phyloP scores from a whole-genome alignment of 805 yeast genomes.

The Maudiozyma turicensis region DNA sequence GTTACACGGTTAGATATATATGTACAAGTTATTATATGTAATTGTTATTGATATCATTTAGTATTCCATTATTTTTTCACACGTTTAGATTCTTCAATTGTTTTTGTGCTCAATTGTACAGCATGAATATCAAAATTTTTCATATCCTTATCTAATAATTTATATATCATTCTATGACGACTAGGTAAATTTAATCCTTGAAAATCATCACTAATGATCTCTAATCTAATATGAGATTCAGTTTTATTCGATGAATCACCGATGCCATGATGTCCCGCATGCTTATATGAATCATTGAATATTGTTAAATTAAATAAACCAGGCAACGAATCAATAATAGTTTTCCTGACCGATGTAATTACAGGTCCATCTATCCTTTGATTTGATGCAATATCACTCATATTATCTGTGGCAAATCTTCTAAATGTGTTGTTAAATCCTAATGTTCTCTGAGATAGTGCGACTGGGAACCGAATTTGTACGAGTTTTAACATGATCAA shows the following conservation, averaged over 20 bases:
- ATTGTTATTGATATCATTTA: not conserved
- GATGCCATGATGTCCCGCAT: constrained; percentile 78
- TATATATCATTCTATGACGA: constrained; percentile 71
- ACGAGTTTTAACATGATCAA: too few relatives aligned
- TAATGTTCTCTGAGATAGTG: not conserved
- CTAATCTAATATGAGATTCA: constrained; percentile 78
- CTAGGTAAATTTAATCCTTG: constrained; percentile 54
- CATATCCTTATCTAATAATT: constrained; percentile 62
- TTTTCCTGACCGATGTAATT: constrained; percentile 2
- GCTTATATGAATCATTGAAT: constrained; percentile 77
- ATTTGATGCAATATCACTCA: constrained; percentile 1
- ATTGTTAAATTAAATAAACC: constrained; percentile 33
- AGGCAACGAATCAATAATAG: constrained; percentile 2
- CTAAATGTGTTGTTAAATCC: not conserved
- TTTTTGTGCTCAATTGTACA: constrained; percentile 72
- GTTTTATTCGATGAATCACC: constrained; percentile 57
- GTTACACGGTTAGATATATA: not conserved
- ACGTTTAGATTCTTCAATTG: constrained; percentile 40
- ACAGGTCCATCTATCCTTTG: constrained; percentile 8
- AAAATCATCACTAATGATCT: constrained; percentile 62
- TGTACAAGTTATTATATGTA: not conserved
- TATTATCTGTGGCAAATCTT: not conserved
- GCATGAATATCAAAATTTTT: constrained; percentile 72
- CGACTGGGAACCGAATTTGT: too few relatives aligned
- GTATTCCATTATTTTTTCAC: constrained; percentile 14